Percentiles rank a stretch among this genome's conserved stretches.
These are phyloP conservation scores for Camillea tinctor DNA, from an alignment of 2,329 filamentous ascomycete species.

Conservation along the genomic window DNA sequence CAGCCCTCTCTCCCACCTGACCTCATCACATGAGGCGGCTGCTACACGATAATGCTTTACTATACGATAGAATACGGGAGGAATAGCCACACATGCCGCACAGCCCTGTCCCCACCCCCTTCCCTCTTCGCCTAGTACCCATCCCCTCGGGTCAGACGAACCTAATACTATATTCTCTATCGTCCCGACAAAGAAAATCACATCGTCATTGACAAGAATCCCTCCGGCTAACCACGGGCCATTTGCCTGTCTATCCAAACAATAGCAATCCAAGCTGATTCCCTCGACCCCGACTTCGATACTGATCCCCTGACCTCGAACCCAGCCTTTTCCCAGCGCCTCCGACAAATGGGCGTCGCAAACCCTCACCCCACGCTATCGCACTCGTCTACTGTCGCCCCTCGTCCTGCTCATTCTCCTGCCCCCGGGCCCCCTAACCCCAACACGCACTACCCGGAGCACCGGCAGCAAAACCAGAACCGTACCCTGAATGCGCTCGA, in stretches of 20 bases:
- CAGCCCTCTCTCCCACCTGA: too few relatives aligned
- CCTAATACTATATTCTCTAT: too few relatives aligned
- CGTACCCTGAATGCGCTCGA: conserved; percentile 49
- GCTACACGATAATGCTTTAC: neutral
- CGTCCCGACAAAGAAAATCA: too few relatives aligned
- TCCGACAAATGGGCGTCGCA: conserved; percentile 54
- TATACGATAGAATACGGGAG: neutral
- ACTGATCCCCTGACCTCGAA: conserved; percentile 28
- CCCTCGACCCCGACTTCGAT: conserved; percentile 40
- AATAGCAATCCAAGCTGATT: conserved; percentile 42
- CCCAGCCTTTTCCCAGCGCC: conserved; percentile 49
- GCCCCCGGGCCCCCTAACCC: conserved; percentile 9
- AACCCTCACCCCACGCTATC: conserved; percentile 55
- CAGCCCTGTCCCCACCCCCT: neutral
- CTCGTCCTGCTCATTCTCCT: conserved; percentile 7
- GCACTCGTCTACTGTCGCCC: conserved; percentile 46
- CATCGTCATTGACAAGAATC: neutral
- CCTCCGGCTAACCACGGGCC: too few relatives aligned
- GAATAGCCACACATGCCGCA: neutral
- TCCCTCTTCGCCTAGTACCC: too few relatives aligned
- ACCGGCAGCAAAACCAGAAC: conserved; percentile 41
- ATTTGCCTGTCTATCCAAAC: neutral
- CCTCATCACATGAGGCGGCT: neutral
- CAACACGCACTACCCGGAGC: conserved; percentile 18
- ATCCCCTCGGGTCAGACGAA: conserved; percentile 1